Conservation (phyloP, 2,329 filamentous ascomycete genomes). For the Alternaria triticina region DNA sequence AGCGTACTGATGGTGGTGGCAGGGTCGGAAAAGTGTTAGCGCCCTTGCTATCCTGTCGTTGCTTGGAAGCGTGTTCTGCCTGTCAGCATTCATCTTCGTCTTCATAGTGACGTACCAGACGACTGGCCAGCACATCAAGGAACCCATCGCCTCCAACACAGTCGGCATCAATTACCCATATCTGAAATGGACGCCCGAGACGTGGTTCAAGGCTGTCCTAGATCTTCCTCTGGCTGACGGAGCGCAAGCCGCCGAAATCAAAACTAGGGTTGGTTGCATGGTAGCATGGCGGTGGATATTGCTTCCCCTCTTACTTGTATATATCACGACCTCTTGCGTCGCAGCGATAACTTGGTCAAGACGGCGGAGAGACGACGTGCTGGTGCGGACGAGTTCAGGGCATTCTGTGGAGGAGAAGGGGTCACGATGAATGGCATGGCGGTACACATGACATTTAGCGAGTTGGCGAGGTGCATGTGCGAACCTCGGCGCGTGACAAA, state of each 20-base stretch:
- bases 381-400: slow-evolving; percentile 6
- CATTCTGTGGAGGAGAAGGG: slow-evolving; percentile 21
- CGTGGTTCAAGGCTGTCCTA: slow-evolving; percentile 41
- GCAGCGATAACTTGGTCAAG: slow-evolving; percentile 23
- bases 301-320: slow-evolving; percentile 36
- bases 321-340: slow-evolving; percentile 26
- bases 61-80: slow-evolving; percentile 36
- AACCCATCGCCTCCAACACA: slow-evolving; percentile 26
- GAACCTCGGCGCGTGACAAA: slow-evolving; percentile 32
- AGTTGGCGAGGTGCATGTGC: slow-evolving; percentile 6
- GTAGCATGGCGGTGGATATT: slow-evolving; percentile 44
- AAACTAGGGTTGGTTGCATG: slow-evolving; percentile 32
- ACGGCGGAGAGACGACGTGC: slow-evolving; percentile 26
- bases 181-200: slow-evolving; percentile 42
- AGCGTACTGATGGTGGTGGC: neutral
- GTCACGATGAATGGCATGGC: neutral
- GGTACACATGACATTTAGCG: slow-evolving; percentile 16
- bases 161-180: slow-evolving; percentile 28
- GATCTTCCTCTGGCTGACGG: slow-evolving; percentile 33
- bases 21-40: slow-evolving; percentile 41
- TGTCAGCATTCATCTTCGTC: slow-evolving; percentile 40
- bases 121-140: slow-evolving; percentile 29
- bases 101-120: slow-evolving; percentile 41
- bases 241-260: slow-evolving; percentile 23
- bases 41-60: slow-evolving; percentile 44